A percentile compares a stretch with the other conserved stretches of the same genome.
These are phyloP conservation scores for Trichoderma koningii DNA, from an alignment of 2,329 filamentous ascomycete genomes.

Conservation along the genomic window DNA sequence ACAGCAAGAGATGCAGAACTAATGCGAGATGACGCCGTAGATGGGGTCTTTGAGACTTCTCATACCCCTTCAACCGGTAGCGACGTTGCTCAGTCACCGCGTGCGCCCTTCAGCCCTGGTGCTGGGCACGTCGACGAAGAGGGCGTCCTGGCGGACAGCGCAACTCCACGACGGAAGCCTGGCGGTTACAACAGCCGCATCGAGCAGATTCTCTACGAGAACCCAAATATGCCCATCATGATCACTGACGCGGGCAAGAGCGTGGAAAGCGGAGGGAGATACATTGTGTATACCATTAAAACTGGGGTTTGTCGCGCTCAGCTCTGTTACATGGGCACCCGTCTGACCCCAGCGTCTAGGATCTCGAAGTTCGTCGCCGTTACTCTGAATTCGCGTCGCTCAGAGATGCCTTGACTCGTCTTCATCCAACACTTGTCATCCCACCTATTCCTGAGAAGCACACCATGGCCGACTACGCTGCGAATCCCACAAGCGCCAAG, in stretches of 20 bases:
- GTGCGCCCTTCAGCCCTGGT: conserved; percentile 37
- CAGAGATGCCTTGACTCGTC: conserved; percentile 80
- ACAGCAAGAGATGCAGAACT: background rate
- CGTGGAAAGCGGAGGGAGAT: conserved; percentile 84
- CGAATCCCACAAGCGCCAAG: conserved; percentile 96
- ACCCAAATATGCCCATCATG: conserved; percentile 83
- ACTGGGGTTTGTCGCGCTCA: conserved; percentile 70
- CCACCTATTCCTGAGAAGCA: conserved; percentile 99
- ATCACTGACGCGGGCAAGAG: conserved; percentile 98
- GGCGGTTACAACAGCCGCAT: conserved; percentile 93
- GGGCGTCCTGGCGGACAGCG: conserved; percentile 45
- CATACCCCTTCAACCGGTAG: conserved; percentile 72
- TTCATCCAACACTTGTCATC: conserved; percentile 93
- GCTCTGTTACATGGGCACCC: background rate
- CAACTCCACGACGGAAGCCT: conserved; percentile 66
- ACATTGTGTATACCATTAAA: conserved; percentile 95
- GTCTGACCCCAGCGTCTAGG: conserved; percentile 55
- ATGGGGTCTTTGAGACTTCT: conserved; percentile 60
- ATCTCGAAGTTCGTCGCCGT: conserved; percentile 88
- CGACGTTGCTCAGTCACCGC: conserved; percentile 57
- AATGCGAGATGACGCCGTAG: conserved; percentile 30
- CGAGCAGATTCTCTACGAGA: conserved; percentile 96
- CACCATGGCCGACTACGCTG: conserved; percentile 97
- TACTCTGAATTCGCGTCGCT: conserved; percentile 97
- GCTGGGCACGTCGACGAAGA: conserved; percentile 50